Conservation (phyloP, 768 basidiomycete genomes). For the Lentinula guzmanii region DNA sequence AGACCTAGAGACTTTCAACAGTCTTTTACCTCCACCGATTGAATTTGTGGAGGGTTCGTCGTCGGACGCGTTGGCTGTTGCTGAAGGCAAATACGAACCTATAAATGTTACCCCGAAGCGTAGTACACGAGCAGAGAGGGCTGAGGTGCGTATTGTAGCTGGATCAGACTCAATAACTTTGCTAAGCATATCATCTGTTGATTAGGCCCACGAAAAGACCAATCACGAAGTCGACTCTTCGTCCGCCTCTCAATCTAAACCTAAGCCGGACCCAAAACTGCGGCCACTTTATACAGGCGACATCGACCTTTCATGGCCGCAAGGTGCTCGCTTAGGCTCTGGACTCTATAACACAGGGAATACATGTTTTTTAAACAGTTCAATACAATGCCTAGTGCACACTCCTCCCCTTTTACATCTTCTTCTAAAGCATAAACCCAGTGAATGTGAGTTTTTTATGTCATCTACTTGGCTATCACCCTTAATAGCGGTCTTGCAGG, state of each 20-base stretch:
- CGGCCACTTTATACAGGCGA: conserved; percentile 42
- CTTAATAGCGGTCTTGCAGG: conserved; percentile 21
- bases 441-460: conserved; percentile 50
- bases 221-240: conserved; percentile 9
- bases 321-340: conserved; percentile 35
- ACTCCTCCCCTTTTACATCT: conserved; percentile 80
- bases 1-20: conserved; percentile 72
- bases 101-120: conserved; percentile 68
- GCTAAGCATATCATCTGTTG: background rate
- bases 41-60: conserved; percentile 86
- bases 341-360: conserved; percentile 87
- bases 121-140: conserved; percentile 43
- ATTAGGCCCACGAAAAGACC: conserved; percentile 11
- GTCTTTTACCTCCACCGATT: conserved; percentile 70
- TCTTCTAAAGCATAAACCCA: conserved; percentile 43
- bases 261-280: conserved; percentile 26
- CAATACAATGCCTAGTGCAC: conserved; percentile 87
- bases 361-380: conserved; percentile 95
- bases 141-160: conserved; percentile 35
- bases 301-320: conserved; percentile 63
- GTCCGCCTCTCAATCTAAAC: conserved; percentile 17
- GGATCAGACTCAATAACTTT: background rate
- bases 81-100: conserved; percentile 74
- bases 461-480: conserved; percentile 4
- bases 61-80: conserved; percentile 62